Percentiles rank a stretch among this genome's conserved stretches.
phyloP scores from a whole-genome alignment of 2,329 filamentous ascomycete genomes.

The Colletotrichum sp. region DNA sequence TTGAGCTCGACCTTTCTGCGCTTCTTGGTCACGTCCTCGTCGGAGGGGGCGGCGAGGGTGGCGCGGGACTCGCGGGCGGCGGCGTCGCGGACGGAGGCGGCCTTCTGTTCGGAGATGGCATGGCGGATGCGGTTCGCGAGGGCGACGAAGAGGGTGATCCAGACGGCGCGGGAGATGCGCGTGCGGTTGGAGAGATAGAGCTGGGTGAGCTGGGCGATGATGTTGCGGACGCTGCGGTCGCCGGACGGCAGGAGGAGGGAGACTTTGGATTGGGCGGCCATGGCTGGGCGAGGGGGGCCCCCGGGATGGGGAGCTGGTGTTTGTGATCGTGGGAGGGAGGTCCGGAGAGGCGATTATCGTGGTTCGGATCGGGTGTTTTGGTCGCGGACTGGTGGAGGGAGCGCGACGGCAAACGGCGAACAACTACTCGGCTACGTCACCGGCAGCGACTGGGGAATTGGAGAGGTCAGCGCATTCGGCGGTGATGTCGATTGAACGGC shows the following conservation, averaged over 20 bases:
- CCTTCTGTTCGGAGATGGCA: constrained; percentile 92
- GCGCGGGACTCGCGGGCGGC: constrained; percentile 54
- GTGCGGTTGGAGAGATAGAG: constrained; percentile 83
- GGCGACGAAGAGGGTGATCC: constrained; percentile 80
- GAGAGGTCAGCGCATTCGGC: constrained; percentile 1
- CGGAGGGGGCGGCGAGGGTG: constrained; percentile 52
- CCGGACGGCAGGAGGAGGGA: constrained; percentile 51
- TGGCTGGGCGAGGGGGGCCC: constrained; percentile 35
- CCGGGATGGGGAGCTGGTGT: background rate
- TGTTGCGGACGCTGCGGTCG: constrained; percentile 68
- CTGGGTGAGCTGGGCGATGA: constrained; percentile 69
- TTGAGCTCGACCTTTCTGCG: constrained; percentile 91
- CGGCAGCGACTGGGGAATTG: background rate
- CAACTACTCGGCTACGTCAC: constrained; percentile 7
- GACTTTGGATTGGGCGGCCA: constrained; percentile 81
- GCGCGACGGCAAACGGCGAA: background rate
- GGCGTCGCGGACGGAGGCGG: constrained; percentile 73
- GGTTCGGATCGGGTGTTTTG: background rate
- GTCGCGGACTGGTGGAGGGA: background rate
- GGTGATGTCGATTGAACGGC: background rate
- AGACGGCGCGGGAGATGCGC: constrained; percentile 82
- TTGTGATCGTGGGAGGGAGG: background rate
- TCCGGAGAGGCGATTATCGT: background rate
- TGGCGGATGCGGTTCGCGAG: constrained; percentile 87
- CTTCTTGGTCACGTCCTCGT: constrained; percentile 37